These are phyloP conservation scores for Blumeria hordei DNA, from an alignment of 2,329 filamentous ascomycete genomes.

Conservation along the genomic window DNA sequence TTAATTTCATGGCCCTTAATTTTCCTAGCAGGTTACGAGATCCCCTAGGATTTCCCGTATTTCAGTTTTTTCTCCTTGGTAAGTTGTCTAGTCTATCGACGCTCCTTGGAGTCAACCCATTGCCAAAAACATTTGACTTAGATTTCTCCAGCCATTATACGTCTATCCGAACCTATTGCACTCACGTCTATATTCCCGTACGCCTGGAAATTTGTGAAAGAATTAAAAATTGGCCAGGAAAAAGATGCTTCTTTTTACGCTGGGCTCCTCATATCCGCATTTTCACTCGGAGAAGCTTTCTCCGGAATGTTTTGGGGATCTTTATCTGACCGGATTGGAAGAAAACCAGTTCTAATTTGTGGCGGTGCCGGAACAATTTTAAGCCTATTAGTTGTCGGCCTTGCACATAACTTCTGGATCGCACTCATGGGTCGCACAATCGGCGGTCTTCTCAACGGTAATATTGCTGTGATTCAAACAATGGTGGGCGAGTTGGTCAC, in stretches of 20 bases:
- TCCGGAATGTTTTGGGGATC: constrained; percentile 79
- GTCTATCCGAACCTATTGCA: constrained; percentile 76
- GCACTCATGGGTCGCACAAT: constrained; percentile 53
- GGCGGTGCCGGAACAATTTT: constrained; percentile 65
- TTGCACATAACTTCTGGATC: constrained; percentile 63
- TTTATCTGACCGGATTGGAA: constrained; percentile 57
- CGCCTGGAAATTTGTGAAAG: constrained; percentile 61
- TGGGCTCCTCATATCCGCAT: constrained; percentile 67
- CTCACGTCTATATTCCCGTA: constrained; percentile 88
- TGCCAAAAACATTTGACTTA: constrained; percentile 1
- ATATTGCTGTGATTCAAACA: constrained; percentile 63
- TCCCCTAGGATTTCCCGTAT: constrained; percentile 52
- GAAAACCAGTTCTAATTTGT: constrained; percentile 63
- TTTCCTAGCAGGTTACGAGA: constrained; percentile 19
- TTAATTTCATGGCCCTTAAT: not conserved
- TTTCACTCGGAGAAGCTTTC: constrained; percentile 56
- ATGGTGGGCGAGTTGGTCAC: constrained; percentile 79
- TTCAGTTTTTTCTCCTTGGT: constrained; percentile 72
- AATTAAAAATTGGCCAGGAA: constrained; percentile 46
- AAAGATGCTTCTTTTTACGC: constrained; percentile 70
- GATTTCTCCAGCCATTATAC: constrained; percentile 39
- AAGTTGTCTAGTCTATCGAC: constrained; percentile 15
- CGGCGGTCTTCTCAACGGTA: constrained; percentile 70
- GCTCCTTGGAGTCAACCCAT: not conserved
- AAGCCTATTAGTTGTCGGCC: constrained; percentile 61